Evolutionary conservation across 192 early-diverging fungal genomes (phyloP).

Genomic region (Gamsiella multidivaricata): DNA sequence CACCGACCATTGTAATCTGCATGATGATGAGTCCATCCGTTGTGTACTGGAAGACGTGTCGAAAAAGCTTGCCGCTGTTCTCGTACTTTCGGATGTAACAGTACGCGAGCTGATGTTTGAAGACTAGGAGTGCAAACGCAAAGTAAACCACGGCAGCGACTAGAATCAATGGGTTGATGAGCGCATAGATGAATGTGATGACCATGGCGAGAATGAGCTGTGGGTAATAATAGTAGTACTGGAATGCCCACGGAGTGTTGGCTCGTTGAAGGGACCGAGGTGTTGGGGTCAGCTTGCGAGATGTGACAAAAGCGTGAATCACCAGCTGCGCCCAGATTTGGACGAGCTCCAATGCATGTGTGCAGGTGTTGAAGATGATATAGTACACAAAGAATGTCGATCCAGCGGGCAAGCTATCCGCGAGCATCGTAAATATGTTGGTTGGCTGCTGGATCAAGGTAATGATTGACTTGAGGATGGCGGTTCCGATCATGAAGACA

Average conservation of each 20-base stretch:
- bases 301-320: constrained; percentile 60
- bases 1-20: constrained; percentile 66
- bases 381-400: constrained; percentile 73
- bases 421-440: constrained; percentile 60
- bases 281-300: constrained; percentile 59
- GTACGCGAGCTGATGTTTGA: constrained; percentile 72
- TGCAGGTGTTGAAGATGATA: constrained; percentile 67
- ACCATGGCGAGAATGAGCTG: constrained; percentile 71
- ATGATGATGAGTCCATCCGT: constrained; percentile 69
- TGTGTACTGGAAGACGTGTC: constrained; percentile 64
- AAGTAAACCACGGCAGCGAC: constrained; percentile 66
- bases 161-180: constrained; percentile 69
- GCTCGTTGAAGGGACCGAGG: constrained; percentile 63
- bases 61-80: constrained; percentile 64
- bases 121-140: constrained; percentile 62
- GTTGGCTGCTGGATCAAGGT: constrained; percentile 61
- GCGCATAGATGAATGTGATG: constrained; percentile 68
- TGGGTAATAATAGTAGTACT: constrained; percentile 72
- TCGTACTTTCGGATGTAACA: constrained; percentile 71
- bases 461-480: constrained; percentile 64
- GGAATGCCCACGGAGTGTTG: constrained; percentile 66
- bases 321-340: constrained; percentile 68
- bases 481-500: constrained; percentile 68
- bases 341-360: constrained; percentile 67
- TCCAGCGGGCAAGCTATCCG: constrained; percentile 63